These are phyloP conservation scores for Solanum bukasovii DNA, from an alignment of 257 asterid genomes.

Conservation along the genomic window DNA sequence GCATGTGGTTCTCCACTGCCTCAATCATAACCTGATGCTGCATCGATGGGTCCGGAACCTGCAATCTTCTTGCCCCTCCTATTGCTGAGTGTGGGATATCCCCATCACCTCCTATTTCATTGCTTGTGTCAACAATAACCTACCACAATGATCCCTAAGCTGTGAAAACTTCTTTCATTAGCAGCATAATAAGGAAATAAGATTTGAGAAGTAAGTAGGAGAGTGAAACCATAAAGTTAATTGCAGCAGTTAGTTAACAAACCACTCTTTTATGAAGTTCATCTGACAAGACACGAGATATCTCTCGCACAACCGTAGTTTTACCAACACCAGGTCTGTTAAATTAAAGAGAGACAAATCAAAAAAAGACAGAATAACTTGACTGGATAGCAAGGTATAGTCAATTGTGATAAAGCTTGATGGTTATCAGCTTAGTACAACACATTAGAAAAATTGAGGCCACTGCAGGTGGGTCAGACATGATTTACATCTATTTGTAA, in stretches of 20 bases:
- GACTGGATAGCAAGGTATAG: neutral
- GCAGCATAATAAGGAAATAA: neutral
- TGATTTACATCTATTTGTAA: neutral
- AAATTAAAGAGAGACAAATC: neutral
- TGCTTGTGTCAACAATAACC: constrained; percentile 78
- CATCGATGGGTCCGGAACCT: constrained; percentile 59
- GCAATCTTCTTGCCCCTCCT: constrained; percentile 72
- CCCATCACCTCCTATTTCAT: constrained; percentile 80
- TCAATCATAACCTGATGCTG: constrained; percentile 72
- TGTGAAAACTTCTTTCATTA: neutral
- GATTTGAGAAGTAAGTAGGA: neutral
- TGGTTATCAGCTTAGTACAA: neutral
- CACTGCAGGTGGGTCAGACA: neutral
- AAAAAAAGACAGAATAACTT: neutral
- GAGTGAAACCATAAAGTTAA: neutral
- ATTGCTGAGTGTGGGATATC: constrained; percentile 78
- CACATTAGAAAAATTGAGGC: neutral
- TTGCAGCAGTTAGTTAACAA: constrained; percentile 11
- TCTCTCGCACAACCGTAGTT: constrained; percentile 68
- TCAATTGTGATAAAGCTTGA: neutral
- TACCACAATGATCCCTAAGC: constrained; percentile 4
- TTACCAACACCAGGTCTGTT: constrained; percentile 85
- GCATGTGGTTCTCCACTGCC: constrained; percentile 90
- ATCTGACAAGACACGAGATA: constrained; percentile 54
- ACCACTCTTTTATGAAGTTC: constrained; percentile 84